A percentile compares a stretch with the other conserved stretches of the same genome.
Evolutionary conservation across 768 basidiomycete species (phyloP).

Genomic region (Nidula microcarpa): DNA sequence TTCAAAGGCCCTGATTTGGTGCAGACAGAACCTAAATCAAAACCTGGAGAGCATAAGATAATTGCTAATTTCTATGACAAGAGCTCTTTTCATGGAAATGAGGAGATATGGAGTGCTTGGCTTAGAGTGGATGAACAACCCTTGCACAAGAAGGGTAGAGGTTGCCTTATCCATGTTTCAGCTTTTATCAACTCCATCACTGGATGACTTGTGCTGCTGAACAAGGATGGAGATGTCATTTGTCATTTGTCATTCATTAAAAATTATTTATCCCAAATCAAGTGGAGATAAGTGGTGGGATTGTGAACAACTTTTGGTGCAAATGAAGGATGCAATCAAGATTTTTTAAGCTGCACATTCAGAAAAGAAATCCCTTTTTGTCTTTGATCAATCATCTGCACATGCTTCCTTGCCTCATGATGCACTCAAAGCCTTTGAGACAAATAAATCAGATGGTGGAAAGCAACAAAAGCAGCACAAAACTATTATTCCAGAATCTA

Average conservation of each 20-base stretch:
- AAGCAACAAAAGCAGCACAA: conserved; percentile 27
- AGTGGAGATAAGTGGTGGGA: conserved; percentile 38
- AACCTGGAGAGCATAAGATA: conserved; percentile 18
- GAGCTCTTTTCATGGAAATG: conserved; percentile 23
- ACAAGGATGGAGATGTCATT: conserved; percentile 17
- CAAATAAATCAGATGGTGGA: conserved; percentile 38
- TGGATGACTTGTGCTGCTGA: conserved; percentile 18
- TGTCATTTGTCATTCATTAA: conserved; percentile 25
- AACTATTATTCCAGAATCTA: conserved; percentile 33
- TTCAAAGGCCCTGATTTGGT: conserved; percentile 17
- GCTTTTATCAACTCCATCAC: conserved; percentile 28
- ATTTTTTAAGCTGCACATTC: conserved; percentile 34
- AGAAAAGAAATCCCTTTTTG: conserved; percentile 22
- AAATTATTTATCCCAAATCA: conserved; percentile 33
- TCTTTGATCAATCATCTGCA: conserved; percentile 41
- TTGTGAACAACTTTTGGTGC: conserved; percentile 23
- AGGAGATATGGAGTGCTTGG: conserved; percentile 9
- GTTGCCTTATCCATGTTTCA: conserved; percentile 31
- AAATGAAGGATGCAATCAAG: conserved; percentile 25
- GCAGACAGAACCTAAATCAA: conserved; percentile 12
- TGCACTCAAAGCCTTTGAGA: conserved; percentile 36
- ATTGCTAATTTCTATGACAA: conserved; percentile 29
- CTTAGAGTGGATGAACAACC: conserved; percentile 16
- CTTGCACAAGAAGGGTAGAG: conserved; percentile 27
- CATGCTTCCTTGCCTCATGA: conserved; percentile 32